Percentiles rank a stretch among this genome's conserved stretches.
Conservation (phyloP, 116 monocot genomes). For the Trichopus zeylanicus region DNA sequence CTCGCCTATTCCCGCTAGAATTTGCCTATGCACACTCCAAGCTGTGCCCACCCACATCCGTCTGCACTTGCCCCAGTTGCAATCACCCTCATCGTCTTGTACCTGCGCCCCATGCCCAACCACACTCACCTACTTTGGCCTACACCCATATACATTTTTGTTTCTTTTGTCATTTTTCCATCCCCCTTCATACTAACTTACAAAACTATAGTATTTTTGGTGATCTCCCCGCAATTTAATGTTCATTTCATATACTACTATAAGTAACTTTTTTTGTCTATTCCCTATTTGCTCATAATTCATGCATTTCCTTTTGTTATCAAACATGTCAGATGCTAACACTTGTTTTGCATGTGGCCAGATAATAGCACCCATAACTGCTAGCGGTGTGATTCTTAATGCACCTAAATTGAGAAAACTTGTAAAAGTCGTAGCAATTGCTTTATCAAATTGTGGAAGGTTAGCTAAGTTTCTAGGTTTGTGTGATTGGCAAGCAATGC, state of each 20-base stretch:
- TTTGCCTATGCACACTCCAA: too few species aligned
- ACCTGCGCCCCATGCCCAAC: too few species aligned
- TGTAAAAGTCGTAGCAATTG: conserved; percentile 83
- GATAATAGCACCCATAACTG: conserved; percentile 86
- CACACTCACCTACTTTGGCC: too few species aligned
- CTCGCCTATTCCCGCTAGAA: too few species aligned
- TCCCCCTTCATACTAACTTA: too few species aligned
- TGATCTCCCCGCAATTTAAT: not conserved
- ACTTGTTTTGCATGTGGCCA: conserved; percentile 21
- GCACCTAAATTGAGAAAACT: conserved; percentile 89
- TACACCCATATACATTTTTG: too few species aligned
- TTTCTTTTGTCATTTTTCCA: not conserved
- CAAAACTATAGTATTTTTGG: too few species aligned
- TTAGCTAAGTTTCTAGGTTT: conserved; percentile 6
- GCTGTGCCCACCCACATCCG: too few species aligned
- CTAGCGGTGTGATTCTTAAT: conserved; percentile 92
- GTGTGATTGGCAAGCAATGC: too few species aligned
- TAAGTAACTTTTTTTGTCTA: too few species aligned
- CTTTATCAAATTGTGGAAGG: conserved; percentile 96
- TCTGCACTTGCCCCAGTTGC: too few species aligned
- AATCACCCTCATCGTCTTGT: too few species aligned
- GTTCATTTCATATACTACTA: not conserved
- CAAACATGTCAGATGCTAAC: not conserved
- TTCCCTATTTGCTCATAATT: not conserved
- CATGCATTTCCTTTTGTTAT: not conserved